Evolutionary conservation across 371 early-diverging fungal genomes (phyloP), one percentile per base, ranked within the genome.

Genomic region (Mucor ambiguus): DNA sequence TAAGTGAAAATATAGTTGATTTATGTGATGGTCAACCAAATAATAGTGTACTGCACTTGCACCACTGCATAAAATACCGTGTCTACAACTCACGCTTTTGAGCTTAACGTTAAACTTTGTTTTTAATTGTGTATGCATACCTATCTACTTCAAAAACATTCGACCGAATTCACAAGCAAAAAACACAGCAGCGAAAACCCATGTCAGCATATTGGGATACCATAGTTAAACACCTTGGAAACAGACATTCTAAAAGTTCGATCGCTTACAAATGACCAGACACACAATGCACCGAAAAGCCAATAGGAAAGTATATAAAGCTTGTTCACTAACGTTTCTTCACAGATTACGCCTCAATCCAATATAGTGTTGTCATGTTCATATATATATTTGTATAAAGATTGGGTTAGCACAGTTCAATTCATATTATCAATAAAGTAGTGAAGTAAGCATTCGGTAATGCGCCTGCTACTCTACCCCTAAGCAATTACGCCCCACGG

Each of bases 181-280:
- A 44, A 44, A 7, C 18, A 44, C 44, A 44, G 44, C 44, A 44
- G 44, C 44, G 11, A 44, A 7, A 16, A 44, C 20, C 44, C 44
- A 44, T 44, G 2, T 32, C 61, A 48, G 49, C 61, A 61, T 20
- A 61, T 61, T 16, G 49, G 46, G 49, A 61, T 11, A 61, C 46
- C 46, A 61, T 46, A 61, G 20, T 35, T 61, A 61, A 61, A 61
- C 61, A 60, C 26, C 61, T 60, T 46, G 61, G 61, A 60, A 20
- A 60, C 61, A 61, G 61, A 33, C 49, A 48, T 61, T 61, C 49
- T 61, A 61, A 61, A 61, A 61, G 61, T 61, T 61, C 49, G 20
- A 49, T 61, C 49, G 49, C 61, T 61, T 61, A 48, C 61, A 61
- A 22, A 61, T 46, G 49, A 49, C 33, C 61, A 61, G 49, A 61